Evolutionary conservation across 495 filamentous ascomycete genomes (phyloP), one percentile per base, ranked within the genome.

Genomic region (Penicillium longicatenatum): DNA sequence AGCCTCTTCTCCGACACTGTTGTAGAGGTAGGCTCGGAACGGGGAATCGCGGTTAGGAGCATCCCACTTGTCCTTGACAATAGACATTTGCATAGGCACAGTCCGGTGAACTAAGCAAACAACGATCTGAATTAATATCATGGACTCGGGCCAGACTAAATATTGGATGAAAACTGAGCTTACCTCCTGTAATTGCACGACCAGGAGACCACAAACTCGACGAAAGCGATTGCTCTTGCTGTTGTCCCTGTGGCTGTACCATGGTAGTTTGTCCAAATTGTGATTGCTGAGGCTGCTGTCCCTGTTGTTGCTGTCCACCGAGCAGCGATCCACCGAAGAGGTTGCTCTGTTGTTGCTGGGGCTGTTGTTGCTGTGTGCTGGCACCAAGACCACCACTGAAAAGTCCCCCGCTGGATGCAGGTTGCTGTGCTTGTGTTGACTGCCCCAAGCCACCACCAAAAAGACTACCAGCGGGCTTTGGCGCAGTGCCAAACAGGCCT

Each of bases 1-100:
- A 51, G 83, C 77, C 19, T 89, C 84, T 61, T 92, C 85, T 17
- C 86, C 84, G 53, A 97, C 91, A 60, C 88, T 82, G 74, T 98
- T 98, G 78, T 98, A 98, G 70, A 97, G 89, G 70, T 98, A 98
- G 52, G 88, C 78, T 65, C 91, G 87, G 76, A 99, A 95, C 6
- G 83, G 86, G 56, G 90, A 96, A 58, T 84, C 79, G 11, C 82
- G 84, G 64, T 78, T 84, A 8, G 75, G 69, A 2, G 90, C 84
- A 60, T 92, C 82, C 94, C 94, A 99, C 79, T 97, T 96, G 33
- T 87, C 79, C 42, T 83, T 78, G 57, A 97, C 81, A 20, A 87
- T 80, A 51, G 83, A 73, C 50, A 97, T 91, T 73, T 98, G 93
- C 59, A 95, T 91, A 16, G 86, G 83, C 14, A 97, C 86, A 21